phyloP scores from a whole-genome alignment of 2,329 filamentous ascomycete genomes.

The Cordyceps pruinosa region DNA sequence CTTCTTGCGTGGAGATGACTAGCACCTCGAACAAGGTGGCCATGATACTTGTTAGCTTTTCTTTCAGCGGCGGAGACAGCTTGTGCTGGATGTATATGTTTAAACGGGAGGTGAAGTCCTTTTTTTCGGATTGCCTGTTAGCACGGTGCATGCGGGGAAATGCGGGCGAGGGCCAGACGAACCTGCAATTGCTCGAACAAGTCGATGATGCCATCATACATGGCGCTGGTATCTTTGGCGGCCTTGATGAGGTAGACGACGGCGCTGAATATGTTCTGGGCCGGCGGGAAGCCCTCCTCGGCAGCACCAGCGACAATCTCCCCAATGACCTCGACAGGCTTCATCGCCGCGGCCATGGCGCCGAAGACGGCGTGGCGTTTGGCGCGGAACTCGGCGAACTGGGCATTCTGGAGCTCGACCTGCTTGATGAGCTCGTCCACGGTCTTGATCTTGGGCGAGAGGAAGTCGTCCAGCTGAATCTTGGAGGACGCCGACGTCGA shows the following conservation, averaged over 20 bases:
- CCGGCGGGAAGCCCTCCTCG: conserved; percentile 33
- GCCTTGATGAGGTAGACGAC: conserved; percentile 37
- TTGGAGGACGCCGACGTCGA: conserved; percentile 22
- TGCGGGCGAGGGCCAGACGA: too few relatives aligned
- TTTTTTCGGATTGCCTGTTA: not conserved
- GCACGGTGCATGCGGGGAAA: not conserved
- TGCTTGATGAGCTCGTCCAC: conserved; percentile 26
- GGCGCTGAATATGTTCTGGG: conserved; percentile 35
- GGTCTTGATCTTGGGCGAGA: conserved; percentile 26
- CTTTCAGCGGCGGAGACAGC: conserved; percentile 31
- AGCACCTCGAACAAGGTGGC: conserved; percentile 39
- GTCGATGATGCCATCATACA: conserved; percentile 39
- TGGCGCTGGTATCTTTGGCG: conserved; percentile 36
- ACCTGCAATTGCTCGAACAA: conserved; percentile 36
- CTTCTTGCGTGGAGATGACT: conserved; percentile 35
- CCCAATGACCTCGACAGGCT: conserved; percentile 34
- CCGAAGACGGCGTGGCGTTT: conserved; percentile 29
- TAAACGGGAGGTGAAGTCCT: conserved; percentile 37
- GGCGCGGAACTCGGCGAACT: conserved; percentile 31
- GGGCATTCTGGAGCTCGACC: conserved; percentile 29
- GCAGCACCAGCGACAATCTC: conserved; percentile 30
- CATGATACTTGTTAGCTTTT: conserved; percentile 36
- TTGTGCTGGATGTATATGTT: conserved; percentile 33
- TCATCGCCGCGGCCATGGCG: conserved; percentile 24
- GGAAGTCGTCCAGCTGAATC: conserved; percentile 25